These are phyloP conservation scores for Venturia carpophila DNA, from an alignment of 2,329 filamentous ascomycete species.

Conservation along the genomic window DNA sequence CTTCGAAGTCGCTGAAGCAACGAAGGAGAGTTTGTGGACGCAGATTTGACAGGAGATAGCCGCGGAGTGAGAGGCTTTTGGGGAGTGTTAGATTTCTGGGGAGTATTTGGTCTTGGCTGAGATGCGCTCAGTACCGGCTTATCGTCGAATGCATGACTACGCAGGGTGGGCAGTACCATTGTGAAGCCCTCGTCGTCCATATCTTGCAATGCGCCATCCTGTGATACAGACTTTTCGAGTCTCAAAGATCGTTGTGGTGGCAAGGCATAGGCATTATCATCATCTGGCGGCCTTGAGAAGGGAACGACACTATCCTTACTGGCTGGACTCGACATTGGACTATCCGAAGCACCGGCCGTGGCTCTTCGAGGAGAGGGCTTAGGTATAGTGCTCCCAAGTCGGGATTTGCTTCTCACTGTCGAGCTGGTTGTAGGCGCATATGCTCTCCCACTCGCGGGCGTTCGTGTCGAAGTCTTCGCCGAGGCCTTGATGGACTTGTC, in stretches of 20 bases:
- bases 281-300: conserved; percentile 27
- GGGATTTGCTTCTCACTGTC: conserved; percentile 13
- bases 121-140: conserved; percentile 12
- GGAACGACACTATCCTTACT: conserved; percentile 43
- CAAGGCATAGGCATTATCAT: conserved; percentile 10
- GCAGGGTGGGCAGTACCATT: conserved; percentile 41
- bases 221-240: conserved; percentile 26
- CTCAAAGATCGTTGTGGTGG: conserved; percentile 15
- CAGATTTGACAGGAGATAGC: conserved; percentile 12
- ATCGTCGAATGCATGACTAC: conserved; percentile 4
- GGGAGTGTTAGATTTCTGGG: conserved; percentile 9
- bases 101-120: conserved; percentile 3
- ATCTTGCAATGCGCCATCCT: conserved; percentile 31
- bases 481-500: conserved; percentile 25
- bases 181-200: conserved; percentile 42
- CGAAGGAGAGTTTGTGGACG: conserved; percentile 15
- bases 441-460: conserved; percentile 13
- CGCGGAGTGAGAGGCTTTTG: conserved; percentile 6
- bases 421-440: conserved; percentile 16
- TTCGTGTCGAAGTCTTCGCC: conserved; percentile 22
- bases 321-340: conserved; percentile 29
- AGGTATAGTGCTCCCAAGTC: conserved; percentile 11
- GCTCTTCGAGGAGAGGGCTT: conserved; percentile 23
- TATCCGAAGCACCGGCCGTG: conserved; percentile 22
- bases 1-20: conserved; percentile 24